Evolutionary conservation across 805 yeast species (phyloP), one percentile per base, ranked within the genome.

Genomic region (Starmera pachycereana): DNA sequence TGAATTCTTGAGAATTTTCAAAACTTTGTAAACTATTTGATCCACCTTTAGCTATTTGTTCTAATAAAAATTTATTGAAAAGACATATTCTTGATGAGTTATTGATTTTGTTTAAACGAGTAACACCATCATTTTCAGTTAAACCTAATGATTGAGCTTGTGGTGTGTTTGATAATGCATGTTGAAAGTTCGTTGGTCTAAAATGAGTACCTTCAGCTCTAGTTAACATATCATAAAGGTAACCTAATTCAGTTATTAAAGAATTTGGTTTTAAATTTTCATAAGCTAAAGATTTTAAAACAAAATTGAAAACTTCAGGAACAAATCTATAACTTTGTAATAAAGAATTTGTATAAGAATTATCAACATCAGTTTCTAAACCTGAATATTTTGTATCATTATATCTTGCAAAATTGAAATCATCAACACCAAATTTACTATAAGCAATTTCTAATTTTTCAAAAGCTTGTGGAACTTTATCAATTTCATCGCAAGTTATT

Each of bases 391-490:
- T 45, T 0, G 97, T 83, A 32, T 69, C 68, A 55, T 90, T 90
- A 65, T 82, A 90, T 51, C 78, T 81, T 40, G 74, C 79, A 56
- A 92, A 90, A 62, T 90, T 96, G 61, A 92, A 92, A 58, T 88
- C 96, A 49, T 82, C 87, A 28, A 92, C 88, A 25, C 98, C 98
- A 59, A 87, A 90, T 51, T 76, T 80, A 41, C 94, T 83, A 58
- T 89, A 90, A 33, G 81, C 72, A 40, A 90, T 84, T 44, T 81
- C 83, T 36, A 86, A 65, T 49, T 78, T 76, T 33, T 78, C 66
- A 62, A 81, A 90, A 30, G 89, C 83, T 39, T 80, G 79, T 1
- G 96, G 96, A 1, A 78, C 68, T 30, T 61, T 54, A 51, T 71
- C 64, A 41, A 62, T 50, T 1, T 48, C 29, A 3, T 40, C 37